phyloP scores from a whole-genome alignment of 208 protist genomes.

The Endotrypanum monterogeii region DNA sequence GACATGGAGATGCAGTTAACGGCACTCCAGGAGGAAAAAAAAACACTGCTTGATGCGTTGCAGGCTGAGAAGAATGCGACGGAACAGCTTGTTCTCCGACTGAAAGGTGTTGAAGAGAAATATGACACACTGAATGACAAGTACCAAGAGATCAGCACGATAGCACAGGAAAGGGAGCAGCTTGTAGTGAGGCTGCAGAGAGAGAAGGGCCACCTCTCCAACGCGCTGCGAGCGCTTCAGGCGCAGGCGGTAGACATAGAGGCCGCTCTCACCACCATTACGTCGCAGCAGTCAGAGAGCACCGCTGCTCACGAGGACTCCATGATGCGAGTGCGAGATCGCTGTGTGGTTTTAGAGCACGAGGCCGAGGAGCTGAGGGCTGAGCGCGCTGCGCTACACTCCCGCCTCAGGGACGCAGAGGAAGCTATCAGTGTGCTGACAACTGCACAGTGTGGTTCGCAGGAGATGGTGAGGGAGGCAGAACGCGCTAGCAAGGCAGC shows the following conservation, averaged over 20 bases:
- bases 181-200: constrained; percentile 27
- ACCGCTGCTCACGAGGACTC: not conserved
- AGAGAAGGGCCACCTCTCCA: constrained; percentile 25
- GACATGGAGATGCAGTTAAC: constrained; percentile 1
- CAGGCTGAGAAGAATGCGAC: constrained; percentile 3
- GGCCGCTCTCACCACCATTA: constrained; percentile 8
- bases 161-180: constrained; percentile 7
- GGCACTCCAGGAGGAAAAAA: constrained; percentile 6
- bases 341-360: constrained; percentile 15
- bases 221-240: constrained; percentile 22
- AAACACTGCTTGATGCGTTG: not conserved
- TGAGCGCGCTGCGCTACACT: constrained; percentile 11
- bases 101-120: constrained; percentile 10
- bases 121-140: constrained; percentile 5
- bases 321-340: constrained; percentile 8
- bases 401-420: constrained; percentile 28
- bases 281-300: constrained; percentile 9
- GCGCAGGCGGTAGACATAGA: constrained; percentile 20
- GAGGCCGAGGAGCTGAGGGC: constrained; percentile 12
- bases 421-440: constrained; percentile 25
- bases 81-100: constrained; percentile 11
- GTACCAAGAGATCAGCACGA: not conserved
- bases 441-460: constrained; percentile 21
- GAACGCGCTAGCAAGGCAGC: constrained; percentile 10
- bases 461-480: constrained; percentile 17